Evolutionary conservation across 306 rosid genomes (phyloP).

Genomic region (Phaseolus lunatus): DNA sequence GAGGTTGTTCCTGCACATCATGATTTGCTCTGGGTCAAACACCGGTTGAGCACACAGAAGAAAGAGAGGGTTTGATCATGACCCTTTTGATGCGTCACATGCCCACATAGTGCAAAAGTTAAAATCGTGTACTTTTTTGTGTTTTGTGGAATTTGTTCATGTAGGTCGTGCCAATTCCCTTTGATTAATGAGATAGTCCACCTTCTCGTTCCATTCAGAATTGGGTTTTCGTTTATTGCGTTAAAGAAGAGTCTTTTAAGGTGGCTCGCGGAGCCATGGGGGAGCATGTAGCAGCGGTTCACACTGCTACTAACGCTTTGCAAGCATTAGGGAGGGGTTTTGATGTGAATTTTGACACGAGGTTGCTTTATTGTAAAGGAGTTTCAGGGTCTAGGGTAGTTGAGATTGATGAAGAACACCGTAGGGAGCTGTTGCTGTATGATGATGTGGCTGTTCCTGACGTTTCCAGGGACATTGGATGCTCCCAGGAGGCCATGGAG

Average conservation of each 20-base stretch:
- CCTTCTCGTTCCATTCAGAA: constrained; percentile 7
- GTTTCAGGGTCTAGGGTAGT: constrained; percentile 76
- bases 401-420: constrained; percentile 68
- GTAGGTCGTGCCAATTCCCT: constrained; percentile 51
- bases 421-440: constrained; percentile 63
- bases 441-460: constrained; percentile 69
- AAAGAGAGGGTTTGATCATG: constrained; percentile 35
- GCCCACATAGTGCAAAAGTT: constrained; percentile 6
- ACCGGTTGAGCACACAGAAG: constrained; percentile 19
- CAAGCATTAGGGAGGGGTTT: constrained; percentile 94
- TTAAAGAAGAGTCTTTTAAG: constrained; percentile 19
- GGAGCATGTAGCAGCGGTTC: constrained; percentile 81
- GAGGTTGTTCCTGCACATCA: constrained; percentile 37
- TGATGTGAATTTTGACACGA: constrained; percentile 88
- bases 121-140: constrained; percentile 19
- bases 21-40: constrained; percentile 47
- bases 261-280: constrained; percentile 63
- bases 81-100: constrained; percentile 30
- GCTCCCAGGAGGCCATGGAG: constrained; percentile 49
- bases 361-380: constrained; percentile 93
- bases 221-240: constrained; percentile 38
- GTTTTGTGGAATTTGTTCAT: constrained; percentile 42
- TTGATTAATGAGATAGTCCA: constrained; percentile 38
- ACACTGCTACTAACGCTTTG: constrained; percentile 84
- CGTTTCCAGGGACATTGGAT: constrained; percentile 76